Base-by-base conservation (phyloP, 176 grass and related monocot genomes). In the Zoysia japonica region DNA sequence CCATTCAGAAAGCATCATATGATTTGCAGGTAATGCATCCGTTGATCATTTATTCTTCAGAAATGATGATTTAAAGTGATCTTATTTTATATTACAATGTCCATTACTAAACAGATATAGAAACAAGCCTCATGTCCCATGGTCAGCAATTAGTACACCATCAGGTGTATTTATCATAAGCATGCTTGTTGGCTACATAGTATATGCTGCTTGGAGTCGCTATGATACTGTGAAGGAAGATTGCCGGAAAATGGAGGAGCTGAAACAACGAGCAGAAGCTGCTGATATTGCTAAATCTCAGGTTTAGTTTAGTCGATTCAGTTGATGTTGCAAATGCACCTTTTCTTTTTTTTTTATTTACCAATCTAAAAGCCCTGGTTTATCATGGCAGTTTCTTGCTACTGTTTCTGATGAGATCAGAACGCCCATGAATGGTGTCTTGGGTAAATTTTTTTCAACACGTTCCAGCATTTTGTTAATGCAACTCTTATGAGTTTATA, bases 381-480 rank as follows among this genome's bases (percentile, higher is more conserved):
- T 79, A 5, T 77, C 79, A 78, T 88, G 64, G 19, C 88, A 99
- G 96, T 99, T 99, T 83, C 96, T 99, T 73, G 96, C 96, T 42
- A 99, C 92, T 65, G 96, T 99, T 89, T 95, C 92, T 83, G 92
- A 99, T 93, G 96, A 99, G 86, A 99, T 99, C 81, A 87, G 96
- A 89, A 99, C 96, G 61, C 96, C 96, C 68, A 99, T 99, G 96
- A 99, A 95, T 57, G 96, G 96, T 53, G 96, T 99, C 68, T 86
- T 99, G 66, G 96, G 96, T 95, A 88, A 91, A 89, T 40, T 45
- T 49, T 45, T 49, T 51, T 19, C 60, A 40, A 70, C 13, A 15
- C 39, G 56, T 56, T 71, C 2, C 16, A 67, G 37, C 17, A 60
- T 62, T 14, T 10, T 82, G 36, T 65, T 44, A 79, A 67, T 75